A percentile compares a stretch with the other conserved stretches of the same genome.
phyloP scores from a whole-genome alignment of 805 yeast genomes.

The Zygosaccharomyces bisporus region DNA sequence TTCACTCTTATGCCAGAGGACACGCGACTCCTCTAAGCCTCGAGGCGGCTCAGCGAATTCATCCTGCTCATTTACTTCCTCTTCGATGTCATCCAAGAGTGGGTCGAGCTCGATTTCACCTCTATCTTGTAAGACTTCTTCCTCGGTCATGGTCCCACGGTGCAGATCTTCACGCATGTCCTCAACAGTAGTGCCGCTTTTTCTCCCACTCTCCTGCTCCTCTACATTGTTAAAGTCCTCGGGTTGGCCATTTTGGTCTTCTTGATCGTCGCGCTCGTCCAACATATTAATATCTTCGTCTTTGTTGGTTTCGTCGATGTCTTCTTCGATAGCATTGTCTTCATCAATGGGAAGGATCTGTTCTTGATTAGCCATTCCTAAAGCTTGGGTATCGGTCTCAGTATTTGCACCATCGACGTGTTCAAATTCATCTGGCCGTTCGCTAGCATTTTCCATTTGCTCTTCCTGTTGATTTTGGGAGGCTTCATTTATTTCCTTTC shows the following conservation, averaged over 20 bases:
- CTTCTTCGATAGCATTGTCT: conserved; percentile 78
- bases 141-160: conserved; percentile 20
- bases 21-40: conserved; percentile 62
- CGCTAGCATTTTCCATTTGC: conserved; percentile 48
- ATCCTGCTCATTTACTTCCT: conserved; percentile 31
- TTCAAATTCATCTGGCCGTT: conserved; percentile 80
- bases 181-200: conserved; percentile 50
- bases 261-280: conserved; percentile 34
- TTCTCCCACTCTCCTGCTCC: conserved; percentile 35
- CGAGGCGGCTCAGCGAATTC: conserved; percentile 42
- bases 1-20: conserved; percentile 80
- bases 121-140: conserved; percentile 21
- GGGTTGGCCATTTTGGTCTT: conserved; percentile 9
- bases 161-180: conserved; percentile 37
- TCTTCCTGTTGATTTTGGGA: conserved; percentile 47
- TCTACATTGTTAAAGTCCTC: conserved; percentile 23
- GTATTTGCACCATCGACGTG: conserved; percentile 79
- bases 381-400: conserved; percentile 79
- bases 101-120: conserved; percentile 33
- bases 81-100: conserved; percentile 35
- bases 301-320: conserved; percentile 37
- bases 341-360: conserved; percentile 74
- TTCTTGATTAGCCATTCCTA: conserved; percentile 84
- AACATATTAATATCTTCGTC: conserved; percentile 36
- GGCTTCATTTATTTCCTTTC: conserved; percentile 79